Evolutionary conservation across 2,329 filamentous ascomycete genomes (phyloP).

Genomic region (Claviceps humidiphila): DNA sequence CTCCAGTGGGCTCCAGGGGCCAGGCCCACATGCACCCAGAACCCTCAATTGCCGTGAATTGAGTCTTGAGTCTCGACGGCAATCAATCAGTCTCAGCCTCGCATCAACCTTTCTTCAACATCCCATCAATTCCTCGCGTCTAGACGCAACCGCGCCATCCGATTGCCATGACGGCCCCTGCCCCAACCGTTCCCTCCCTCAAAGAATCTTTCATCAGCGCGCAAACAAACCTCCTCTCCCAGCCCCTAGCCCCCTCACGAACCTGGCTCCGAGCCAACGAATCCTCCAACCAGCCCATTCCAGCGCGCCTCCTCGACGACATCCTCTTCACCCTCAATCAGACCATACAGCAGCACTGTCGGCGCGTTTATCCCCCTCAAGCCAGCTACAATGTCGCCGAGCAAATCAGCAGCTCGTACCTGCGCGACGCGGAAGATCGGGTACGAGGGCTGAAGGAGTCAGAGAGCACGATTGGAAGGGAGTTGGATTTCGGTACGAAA

Average conservation of each 20-base stretch:
- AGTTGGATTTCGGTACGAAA: constrained; percentile 30
- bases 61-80: too few relatives aligned
- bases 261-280: constrained; percentile 37
- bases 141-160: not conserved
- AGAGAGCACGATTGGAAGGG: constrained; percentile 22
- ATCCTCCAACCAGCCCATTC: constrained; percentile 26
- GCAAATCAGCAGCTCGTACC: constrained; percentile 56
- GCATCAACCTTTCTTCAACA: too few relatives aligned
- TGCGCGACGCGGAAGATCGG: constrained; percentile 29
- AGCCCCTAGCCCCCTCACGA: constrained; percentile 41
- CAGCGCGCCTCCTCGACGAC: constrained; percentile 40
- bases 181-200: constrained; percentile 45
- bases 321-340: constrained; percentile 47
- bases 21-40: too few relatives aligned
- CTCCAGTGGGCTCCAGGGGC: too few relatives aligned
- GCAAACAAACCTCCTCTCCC: constrained; percentile 50
- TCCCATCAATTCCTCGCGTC: too few relatives aligned
- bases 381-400: constrained; percentile 60
- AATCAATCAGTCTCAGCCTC: too few relatives aligned
- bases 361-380: constrained; percentile 52
- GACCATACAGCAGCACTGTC: constrained; percentile 49
- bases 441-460: constrained; percentile 22
- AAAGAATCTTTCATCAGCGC: constrained; percentile 51
- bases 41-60: too few relatives aligned
- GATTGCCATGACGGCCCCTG: not conserved